Percentiles rank a stretch among this genome's conserved stretches.
Evolutionary conservation across 2,329 filamentous ascomycete species (phyloP).

Genomic region (Beauveria pseudobassiana): DNA sequence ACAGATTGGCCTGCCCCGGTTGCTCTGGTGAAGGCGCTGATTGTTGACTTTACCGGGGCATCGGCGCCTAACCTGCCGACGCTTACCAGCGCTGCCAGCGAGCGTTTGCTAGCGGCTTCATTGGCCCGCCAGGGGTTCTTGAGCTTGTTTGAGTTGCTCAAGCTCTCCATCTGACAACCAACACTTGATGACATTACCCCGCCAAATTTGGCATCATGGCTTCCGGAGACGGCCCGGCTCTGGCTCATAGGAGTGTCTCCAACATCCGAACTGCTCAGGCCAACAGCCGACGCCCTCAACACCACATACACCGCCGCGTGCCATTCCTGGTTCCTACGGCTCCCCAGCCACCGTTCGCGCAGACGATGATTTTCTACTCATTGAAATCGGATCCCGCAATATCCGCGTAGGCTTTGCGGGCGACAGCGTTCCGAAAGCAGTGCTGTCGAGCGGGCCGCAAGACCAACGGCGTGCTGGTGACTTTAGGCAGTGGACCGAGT

Average conservation of each 20-base stretch:
- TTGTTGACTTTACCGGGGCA: constrained; percentile 17
- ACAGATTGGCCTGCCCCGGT: constrained; percentile 17
- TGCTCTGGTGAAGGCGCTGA: constrained; percentile 21
- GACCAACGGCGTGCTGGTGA: constrained; percentile 73
- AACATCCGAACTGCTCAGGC: constrained; percentile 39
- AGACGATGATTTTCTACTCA: constrained; percentile 78
- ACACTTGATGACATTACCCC: neutral
- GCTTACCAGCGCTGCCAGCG: neutral
- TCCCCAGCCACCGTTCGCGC: constrained; percentile 55
- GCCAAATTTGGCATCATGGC: constrained; percentile 29
- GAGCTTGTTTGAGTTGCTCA: neutral
- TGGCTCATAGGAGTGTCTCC: constrained; percentile 51
- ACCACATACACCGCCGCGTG: constrained; percentile 55
- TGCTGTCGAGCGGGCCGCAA: constrained; percentile 65
- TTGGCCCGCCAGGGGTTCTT: neutral
- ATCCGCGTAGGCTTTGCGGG: constrained; percentile 81
- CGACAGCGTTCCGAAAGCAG: constrained; percentile 66
- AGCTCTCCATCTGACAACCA: neutral
- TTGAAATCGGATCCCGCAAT: constrained; percentile 75
- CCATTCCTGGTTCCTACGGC: constrained; percentile 48
- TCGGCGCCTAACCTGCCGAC: constrained; percentile 22
- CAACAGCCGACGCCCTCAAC: constrained; percentile 14
- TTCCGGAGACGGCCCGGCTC: constrained; percentile 33
- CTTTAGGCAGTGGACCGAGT: constrained; percentile 62
- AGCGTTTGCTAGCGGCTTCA: neutral